Evolutionary conservation across 345 rosid genomes (phyloP), one percentile per base, ranked within the genome.

Genomic region (Brassica carinata): DNA sequence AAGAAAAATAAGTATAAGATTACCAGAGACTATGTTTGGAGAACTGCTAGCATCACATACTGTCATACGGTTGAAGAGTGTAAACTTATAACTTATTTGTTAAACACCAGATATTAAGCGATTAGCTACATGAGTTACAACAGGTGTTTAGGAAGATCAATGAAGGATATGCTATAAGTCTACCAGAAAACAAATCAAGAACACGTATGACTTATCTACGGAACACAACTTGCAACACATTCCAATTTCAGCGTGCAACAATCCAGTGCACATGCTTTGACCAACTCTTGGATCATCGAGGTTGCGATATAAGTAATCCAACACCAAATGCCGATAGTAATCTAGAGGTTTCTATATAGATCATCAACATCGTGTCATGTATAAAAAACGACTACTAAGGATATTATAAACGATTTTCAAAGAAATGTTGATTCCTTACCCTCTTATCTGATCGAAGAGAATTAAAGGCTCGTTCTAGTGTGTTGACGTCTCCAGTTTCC

Each of bases 1-100:
- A 69, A 31, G 80, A 81, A 71, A 57, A 69, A 72, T 31, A 71
- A 1, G 55, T 23, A 38, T 38, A 43, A 43, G 77, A 64, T 57
- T 40, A 70, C 69, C 71, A 84, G 67, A 79, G 74, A 58, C 18
- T 18, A 0, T 45, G 30, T 8, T 34, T 27, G 64, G 75, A 33
- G 30, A 23, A 63, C 71, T 1, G 11, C 45, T 74, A 69, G 71
- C 77, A 79, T 66, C 53, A 73, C 53, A 72, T 15, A 53, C 15
- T 43, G 51, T 61, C 71, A 63, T 34, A 40, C 55, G 59, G 71
- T 19, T 73, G 55, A 73, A 67, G 51, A 5, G 38, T 73, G 77
- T 55, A 79, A 58, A 57, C 55, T 34, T 51, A 15, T 53, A 53
- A 34, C 31, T 72, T 63, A 53, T 5, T 73, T 48, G 40, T 31